Evolutionary conservation across 345 rosid genomes (phyloP).

Genomic region (Carallia pectinifolia): DNA sequence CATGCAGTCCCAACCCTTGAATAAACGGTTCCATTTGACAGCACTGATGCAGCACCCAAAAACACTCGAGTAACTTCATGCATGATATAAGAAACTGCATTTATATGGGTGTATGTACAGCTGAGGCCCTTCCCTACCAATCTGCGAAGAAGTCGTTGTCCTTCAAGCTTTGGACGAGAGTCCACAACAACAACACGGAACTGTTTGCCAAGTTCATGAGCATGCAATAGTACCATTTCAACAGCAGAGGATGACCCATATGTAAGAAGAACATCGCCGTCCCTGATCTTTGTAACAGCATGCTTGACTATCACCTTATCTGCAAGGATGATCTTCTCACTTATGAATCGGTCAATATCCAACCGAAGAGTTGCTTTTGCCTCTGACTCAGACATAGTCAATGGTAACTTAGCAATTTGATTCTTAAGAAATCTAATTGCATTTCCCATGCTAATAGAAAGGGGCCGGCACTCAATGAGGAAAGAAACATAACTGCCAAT

Average conservation of each 20-base stretch:
- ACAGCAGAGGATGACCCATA: conserved; percentile 86
- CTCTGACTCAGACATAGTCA: conserved; percentile 65
- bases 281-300: conserved; percentile 85
- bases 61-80: conserved; percentile 92
- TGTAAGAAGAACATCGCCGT: conserved; percentile 93
- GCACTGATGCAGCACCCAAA: conserved; percentile 88
- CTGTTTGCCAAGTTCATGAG: conserved; percentile 79
- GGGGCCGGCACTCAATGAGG: conserved; percentile 83
- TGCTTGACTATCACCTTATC: conserved; percentile 75
- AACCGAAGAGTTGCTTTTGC: conserved; percentile 65
- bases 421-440: conserved; percentile 77
- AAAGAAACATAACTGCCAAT: conserved; percentile 85
- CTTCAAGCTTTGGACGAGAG: conserved; percentile 94
- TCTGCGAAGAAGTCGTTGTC: conserved; percentile 78
- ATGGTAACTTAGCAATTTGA: conserved; percentile 69
- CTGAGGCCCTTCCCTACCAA: conserved; percentile 75
- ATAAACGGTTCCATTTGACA: conserved; percentile 94
- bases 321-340: conserved; percentile 74
- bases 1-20: conserved; percentile 95
- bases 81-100: conserved; percentile 89
- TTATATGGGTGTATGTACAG: conserved; percentile 86
- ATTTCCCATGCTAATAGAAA: conserved; percentile 94
- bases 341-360: conserved; percentile 80
- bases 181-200: conserved; percentile 89
- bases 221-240: conserved; percentile 82